Evolutionary conservation across 176 grass and related monocot species (phyloP), one percentile per base, ranked within the genome.

Genomic region (Pontederia paniculata): DNA sequence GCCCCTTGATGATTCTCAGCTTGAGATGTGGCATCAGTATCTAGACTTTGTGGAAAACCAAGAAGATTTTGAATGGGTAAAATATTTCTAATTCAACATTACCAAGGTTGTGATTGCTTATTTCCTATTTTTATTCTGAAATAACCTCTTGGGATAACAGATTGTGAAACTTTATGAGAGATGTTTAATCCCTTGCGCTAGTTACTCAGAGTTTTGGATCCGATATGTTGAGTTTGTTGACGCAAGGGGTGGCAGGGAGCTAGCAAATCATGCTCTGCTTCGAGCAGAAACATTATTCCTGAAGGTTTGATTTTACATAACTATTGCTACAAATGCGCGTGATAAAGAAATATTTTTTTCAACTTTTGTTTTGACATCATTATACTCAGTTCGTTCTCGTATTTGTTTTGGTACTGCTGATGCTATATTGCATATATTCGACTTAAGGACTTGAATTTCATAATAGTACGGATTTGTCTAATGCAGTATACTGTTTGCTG

Each of bases 31-130:
- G 90, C 86, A 86, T 66, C 63, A 17, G 12, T 96, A 96, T 81
- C 82, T 96, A 70, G 82, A 89, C 50, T 96, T 81, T 83, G 85
- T 83, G 65, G 90, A 89, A 70, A 86, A 72, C 41, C 70, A 96
- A 73, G 85, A 78, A 15, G 85, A 95, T 86, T 95, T 95, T 83
- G 82, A 95, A 62, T 95, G 90, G 90, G 90, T 89, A 95, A 66
- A 42, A 61, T 52, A 12, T 17, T 57, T 71, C 44, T 84, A 13
- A 42, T 50, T 9, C 54, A 47, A 2, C 77, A 21, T 68, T 63
- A 48, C 49, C 60, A 42, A 44, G 21, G 1, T 51, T 14, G 17
- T 12, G 16, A 47, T 48, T 42, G 3, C 15, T 41, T 0, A 21
- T 16, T 17, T 68, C 52, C 12, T 17, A 45, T 45, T 45, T 68